Conservation (phyloP, 768 basidiomycete genomes). For the Russula sp. region DNA sequence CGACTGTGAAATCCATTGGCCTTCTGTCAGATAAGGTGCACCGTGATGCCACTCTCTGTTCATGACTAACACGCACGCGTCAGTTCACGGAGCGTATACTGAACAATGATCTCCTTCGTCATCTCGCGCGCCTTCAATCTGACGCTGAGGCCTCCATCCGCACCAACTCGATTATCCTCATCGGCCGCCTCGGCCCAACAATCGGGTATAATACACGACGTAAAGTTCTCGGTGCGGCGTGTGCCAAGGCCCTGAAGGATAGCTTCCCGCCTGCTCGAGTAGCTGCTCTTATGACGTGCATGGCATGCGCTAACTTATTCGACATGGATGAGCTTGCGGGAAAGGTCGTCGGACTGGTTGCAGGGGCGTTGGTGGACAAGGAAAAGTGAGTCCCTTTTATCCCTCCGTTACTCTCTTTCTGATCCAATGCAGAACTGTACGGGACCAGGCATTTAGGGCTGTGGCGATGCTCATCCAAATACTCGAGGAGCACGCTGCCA, state of each 20-base stretch:
- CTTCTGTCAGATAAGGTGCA: conserved; percentile 79
- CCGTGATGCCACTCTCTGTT: background rate
- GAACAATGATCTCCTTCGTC: conserved; percentile 93
- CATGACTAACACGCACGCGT: conserved; percentile 8
- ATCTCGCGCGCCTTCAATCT: conserved; percentile 88
- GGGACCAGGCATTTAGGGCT: conserved; percentile 95
- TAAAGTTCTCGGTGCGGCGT: conserved; percentile 97
- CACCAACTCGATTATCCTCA: conserved; percentile 95
- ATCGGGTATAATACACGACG: conserved; percentile 86
- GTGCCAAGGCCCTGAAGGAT: conserved; percentile 85
- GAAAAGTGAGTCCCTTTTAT: conserved; percentile 67
- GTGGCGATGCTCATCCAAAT: conserved; percentile 83
- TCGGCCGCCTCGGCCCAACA: conserved; percentile 84
- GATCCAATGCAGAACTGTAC: conserved; percentile 60
- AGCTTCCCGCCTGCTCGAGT: conserved; percentile 89
- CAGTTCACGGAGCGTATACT: conserved; percentile 88
- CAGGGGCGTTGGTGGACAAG: conserved; percentile 78
- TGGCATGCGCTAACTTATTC: conserved; percentile 90
- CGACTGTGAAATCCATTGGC: conserved; percentile 85
- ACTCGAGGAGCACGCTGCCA: conserved; percentile 71
- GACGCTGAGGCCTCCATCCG: conserved; percentile 94
- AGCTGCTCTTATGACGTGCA: conserved; percentile 92
- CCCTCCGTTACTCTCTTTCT: conserved; percentile 8
- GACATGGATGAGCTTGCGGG: conserved; percentile 83
- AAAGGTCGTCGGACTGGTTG: conserved; percentile 85